These are phyloP conservation scores for Eucalyptus victrix DNA, from an alignment of 345 rosid species.

Conservation along the genomic window DNA sequence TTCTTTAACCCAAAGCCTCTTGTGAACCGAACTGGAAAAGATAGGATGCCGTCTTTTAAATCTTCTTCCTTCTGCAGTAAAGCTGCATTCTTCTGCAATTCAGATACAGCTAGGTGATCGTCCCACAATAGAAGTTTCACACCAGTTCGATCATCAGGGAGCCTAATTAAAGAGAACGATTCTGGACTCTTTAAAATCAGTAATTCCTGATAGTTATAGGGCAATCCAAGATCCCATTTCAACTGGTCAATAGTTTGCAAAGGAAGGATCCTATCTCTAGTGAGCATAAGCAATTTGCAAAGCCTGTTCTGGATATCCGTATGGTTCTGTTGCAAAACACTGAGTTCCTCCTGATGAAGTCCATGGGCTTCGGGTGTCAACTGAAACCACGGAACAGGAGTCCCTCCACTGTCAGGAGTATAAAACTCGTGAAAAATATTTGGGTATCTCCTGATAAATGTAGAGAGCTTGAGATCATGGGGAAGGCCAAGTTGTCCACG, in stretches of 20 bases:
- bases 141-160: slow-evolving; percentile 45
- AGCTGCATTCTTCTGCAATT: slow-evolving; percentile 24
- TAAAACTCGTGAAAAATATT: slow-evolving; percentile 39
- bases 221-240: slow-evolving; percentile 82
- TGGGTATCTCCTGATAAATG: slow-evolving; percentile 64
- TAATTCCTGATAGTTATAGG: slow-evolving; percentile 33
- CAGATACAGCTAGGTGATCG: slow-evolving; percentile 45
- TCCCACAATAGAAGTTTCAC: slow-evolving; percentile 50
- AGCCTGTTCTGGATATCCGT: slow-evolving; percentile 34
- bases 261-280: slow-evolving; percentile 43
- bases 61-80: slow-evolving; percentile 13
- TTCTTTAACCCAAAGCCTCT: slow-evolving; percentile 81
- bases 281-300: slow-evolving; percentile 69
- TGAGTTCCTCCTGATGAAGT: slow-evolving; percentile 27
- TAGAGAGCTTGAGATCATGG: slow-evolving; percentile 41
- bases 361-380: slow-evolving; percentile 40
- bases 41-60: slow-evolving; percentile 5
- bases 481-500: slow-evolving; percentile 66
- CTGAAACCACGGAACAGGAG: slow-evolving; percentile 58
- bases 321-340: slow-evolving; percentile 5
- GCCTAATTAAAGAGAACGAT: slow-evolving; percentile 34
- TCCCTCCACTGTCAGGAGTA: slow-evolving; percentile 62
- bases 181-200: slow-evolving; percentile 26
- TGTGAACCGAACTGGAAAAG: slow-evolving; percentile 62
- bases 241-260: slow-evolving; percentile 70